Base-by-base conservation (phyloP, 441 rosid species). In the Macaranga tanarius region DNA sequence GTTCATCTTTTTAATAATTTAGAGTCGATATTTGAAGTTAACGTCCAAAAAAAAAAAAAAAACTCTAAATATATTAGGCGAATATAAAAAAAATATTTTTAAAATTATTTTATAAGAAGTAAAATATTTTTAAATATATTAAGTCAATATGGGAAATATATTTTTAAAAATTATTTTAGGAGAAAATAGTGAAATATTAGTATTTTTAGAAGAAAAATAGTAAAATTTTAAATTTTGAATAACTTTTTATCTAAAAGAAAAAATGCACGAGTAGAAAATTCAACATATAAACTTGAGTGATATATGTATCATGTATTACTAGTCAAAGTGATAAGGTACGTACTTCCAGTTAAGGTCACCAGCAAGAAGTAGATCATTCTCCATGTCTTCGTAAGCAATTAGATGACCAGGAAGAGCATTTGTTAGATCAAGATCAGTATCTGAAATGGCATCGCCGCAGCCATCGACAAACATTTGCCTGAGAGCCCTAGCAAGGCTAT, bases 321-420 rank as follows among this genome's bases (percentile, higher is more conserved):
- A 7, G 45, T 42, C 45, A 42, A 42, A 42, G 45, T 42, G 45
- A 42, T 42, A 23, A 34, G 17, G 20, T 10, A 76, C 82, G 52
- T 89, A 92, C 98, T 87, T 92, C 96, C 98, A 92, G 40, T 76
- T 81, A 66, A 92, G 96, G 79, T 92, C 98, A 34, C 98, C 98
- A 7, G 91, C 98, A 23, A 92, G 96, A 72, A 92, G 95, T 26
- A 92, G 95, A 81, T 92, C 98, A 55, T 89, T 88, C 81, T 92
- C 98, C 79, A 88, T 87, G 77, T 92, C 98, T 81, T 92, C 96
- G 70, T 92, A 92, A 55, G 95, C 96, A 65, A 92, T 72, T 59
- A 89, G 83, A 75, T 92, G 81, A 31, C 95, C 96, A 19, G 98
- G 98, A 73, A 92, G 76, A 12, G 96, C 98, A 64, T 92, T 91